Conservation (phyloP, 1,284 basidiomycete genomes). For the Rugiboletus extremiorientalis region DNA sequence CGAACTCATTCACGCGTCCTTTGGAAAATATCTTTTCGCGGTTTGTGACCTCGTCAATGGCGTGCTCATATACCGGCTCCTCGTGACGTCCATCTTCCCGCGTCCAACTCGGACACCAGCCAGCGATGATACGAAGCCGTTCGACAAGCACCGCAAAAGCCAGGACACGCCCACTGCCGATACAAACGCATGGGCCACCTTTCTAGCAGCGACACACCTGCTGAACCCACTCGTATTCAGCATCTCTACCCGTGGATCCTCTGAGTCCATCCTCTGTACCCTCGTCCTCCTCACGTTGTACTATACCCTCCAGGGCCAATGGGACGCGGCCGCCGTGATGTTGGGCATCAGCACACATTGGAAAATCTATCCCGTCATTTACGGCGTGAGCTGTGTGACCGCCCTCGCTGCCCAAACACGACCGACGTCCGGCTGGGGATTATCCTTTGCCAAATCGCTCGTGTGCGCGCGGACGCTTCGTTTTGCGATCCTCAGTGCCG, state of each 20-base stretch:
- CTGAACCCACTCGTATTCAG: constrained; percentile 94
- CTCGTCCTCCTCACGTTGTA: constrained; percentile 80
- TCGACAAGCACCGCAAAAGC: constrained; percentile 17
- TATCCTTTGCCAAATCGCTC: constrained; percentile 40
- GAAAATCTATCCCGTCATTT: constrained; percentile 96
- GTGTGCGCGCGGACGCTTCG: constrained; percentile 59
- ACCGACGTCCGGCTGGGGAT: constrained; percentile 19
- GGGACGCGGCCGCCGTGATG: constrained; percentile 64
- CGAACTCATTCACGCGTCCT: constrained; percentile 72
- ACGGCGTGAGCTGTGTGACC: constrained; percentile 76
- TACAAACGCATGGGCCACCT: constrained; percentile 38
- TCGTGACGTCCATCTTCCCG: constrained; percentile 49
- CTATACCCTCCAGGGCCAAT: constrained; percentile 50
- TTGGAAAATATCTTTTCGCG: constrained; percentile 91
- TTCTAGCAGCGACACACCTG: constrained; percentile 69
- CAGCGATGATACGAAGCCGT: constrained; percentile 9
- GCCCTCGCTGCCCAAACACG: constrained; percentile 48
- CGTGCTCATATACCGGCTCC: constrained; percentile 70
- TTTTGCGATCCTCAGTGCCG: constrained; percentile 69
- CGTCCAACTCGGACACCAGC: neutral
- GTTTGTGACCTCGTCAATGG: constrained; percentile 85
- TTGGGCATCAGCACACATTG: constrained; percentile 86
- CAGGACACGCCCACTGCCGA: neutral
- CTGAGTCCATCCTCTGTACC: constrained; percentile 85
- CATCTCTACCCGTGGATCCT: constrained; percentile 95